phyloP scores from a whole-genome alignment of 2,329 filamentous ascomycete species.

The Parastagonospora avenae region DNA sequence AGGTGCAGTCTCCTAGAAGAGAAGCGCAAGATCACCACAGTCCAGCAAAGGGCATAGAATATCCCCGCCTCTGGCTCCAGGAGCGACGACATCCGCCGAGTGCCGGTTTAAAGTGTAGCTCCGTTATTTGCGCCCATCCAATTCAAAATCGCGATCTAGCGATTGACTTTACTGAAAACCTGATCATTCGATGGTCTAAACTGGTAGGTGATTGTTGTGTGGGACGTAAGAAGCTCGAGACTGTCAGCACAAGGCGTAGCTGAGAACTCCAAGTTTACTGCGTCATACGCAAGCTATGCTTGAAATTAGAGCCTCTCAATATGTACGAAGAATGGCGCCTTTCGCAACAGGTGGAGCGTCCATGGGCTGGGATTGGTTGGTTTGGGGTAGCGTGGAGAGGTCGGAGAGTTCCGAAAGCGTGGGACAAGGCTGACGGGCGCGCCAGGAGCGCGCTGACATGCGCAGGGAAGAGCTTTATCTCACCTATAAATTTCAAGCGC shows the following conservation, averaged over 20 bases:
- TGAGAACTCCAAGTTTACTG: too few species aligned
- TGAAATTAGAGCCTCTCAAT: too few species aligned
- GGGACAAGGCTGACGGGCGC: too few species aligned
- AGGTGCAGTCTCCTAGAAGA: constrained; percentile 37
- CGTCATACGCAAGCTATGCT: too few species aligned
- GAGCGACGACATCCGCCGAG: constrained; percentile 22
- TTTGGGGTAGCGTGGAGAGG: background rate
- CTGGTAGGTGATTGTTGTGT: background rate
- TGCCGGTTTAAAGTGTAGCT: background rate
- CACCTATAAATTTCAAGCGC: too few species aligned
- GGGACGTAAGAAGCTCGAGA: background rate
- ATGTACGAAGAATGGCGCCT: background rate
- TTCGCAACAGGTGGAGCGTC: background rate
- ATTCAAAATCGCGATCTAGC: too few species aligned
- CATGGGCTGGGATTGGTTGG: background rate
- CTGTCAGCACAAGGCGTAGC: too few species aligned
- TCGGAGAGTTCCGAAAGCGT: too few species aligned
- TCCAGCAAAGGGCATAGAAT: constrained; percentile 41
- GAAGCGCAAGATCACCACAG: constrained; percentile 36
- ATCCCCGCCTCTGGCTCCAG: constrained; percentile 42
- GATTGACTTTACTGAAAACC: background rate
- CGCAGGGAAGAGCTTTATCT: too few species aligned
- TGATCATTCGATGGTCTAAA: background rate
- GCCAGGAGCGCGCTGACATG: too few species aligned
- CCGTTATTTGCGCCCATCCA: too few species aligned